Evolutionary conservation across 164 flowering plant species (phyloP).

Genomic region (Kingdonia uniflora): DNA sequence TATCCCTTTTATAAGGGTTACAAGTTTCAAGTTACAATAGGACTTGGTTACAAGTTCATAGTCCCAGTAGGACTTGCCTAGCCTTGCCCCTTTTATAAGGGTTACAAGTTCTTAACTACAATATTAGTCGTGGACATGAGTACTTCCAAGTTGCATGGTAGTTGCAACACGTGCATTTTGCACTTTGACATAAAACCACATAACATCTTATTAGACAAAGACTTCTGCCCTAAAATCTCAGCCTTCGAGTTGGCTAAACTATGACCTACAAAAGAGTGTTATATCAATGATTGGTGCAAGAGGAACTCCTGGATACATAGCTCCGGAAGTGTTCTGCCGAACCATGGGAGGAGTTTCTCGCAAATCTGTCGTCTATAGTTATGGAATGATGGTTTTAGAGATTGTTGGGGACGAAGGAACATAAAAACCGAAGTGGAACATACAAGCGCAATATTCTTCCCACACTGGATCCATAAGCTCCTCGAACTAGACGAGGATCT

Average conservation of each 20-base stretch:
- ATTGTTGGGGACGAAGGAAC: slow-evolving; percentile 34
- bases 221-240: slow-evolving; percentile 30
- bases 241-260: slow-evolving; percentile 32
- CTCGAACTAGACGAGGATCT: slow-evolving; percentile 11
- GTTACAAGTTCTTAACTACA: too few species aligned
- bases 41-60: too few species aligned
- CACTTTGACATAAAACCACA: too few species aligned
- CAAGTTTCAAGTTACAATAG: too few species aligned
- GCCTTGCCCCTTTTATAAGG: too few species aligned
- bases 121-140: slow-evolving; percentile 34
- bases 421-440: slow-evolving; percentile 3
- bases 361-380: too few species aligned
- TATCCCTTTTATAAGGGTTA: too few species aligned
- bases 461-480: slow-evolving; percentile 26
- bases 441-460: slow-evolving; percentile 32
- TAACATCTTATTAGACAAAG: too few species aligned
- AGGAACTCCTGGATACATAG: too few species aligned
- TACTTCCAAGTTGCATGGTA: too few species aligned
- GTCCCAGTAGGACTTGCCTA: too few species aligned
- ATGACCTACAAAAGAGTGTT: slow-evolving; percentile 18
- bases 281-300: slow-evolving; percentile 18
- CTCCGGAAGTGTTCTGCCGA: slow-evolving; percentile 21
- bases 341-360: slow-evolving; percentile 27
- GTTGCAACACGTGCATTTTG: slow-evolving; percentile 35
- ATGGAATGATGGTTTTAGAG: too few species aligned